A percentile compares a stretch with the other conserved stretches of the same genome.
These are phyloP conservation scores for Xylariaceae sp. DNA, from an alignment of 2,329 filamentous ascomycete genomes.

Conservation along the genomic window DNA sequence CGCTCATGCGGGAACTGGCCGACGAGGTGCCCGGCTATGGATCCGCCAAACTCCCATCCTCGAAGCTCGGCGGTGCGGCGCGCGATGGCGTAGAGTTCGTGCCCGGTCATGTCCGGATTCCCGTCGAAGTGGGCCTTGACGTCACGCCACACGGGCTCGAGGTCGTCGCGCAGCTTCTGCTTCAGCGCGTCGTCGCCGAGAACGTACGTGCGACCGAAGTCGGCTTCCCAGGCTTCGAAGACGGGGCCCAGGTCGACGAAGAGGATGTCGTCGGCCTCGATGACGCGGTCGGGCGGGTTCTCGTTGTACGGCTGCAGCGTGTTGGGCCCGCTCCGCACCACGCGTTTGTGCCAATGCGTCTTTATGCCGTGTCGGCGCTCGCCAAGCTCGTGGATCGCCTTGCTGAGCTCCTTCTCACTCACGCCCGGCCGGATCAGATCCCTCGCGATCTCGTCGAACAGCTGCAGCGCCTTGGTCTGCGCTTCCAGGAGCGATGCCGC, in stretches of 20 bases:
- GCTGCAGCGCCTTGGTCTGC: constrained; percentile 41
- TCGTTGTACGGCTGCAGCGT: constrained; percentile 45
- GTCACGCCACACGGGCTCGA: constrained; percentile 44
- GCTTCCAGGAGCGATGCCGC: constrained; percentile 41
- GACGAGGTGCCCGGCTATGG: constrained; percentile 46
- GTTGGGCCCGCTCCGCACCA: constrained; percentile 48
- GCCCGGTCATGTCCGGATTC: constrained; percentile 44
- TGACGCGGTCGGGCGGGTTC: constrained; percentile 46
- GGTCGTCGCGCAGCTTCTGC: constrained; percentile 40
- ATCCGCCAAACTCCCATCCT: constrained; percentile 44
- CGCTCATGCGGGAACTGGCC: constrained; percentile 49
- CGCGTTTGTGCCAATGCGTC: constrained; percentile 51
- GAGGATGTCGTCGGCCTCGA: constrained; percentile 47
- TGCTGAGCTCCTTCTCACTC: constrained; percentile 44
- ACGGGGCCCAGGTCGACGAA: constrained; percentile 50
- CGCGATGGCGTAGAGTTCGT: constrained; percentile 44
- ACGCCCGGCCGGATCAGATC: constrained; percentile 45
- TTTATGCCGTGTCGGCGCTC: constrained; percentile 40
- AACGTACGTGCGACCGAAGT: constrained; percentile 51
- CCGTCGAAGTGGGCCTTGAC: constrained; percentile 40
- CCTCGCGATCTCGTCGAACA: constrained; percentile 46
- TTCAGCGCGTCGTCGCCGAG: constrained; percentile 45
- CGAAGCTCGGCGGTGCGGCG: constrained; percentile 35
- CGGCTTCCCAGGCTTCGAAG: constrained; percentile 50
- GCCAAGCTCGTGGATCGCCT: constrained; percentile 44